Conservation (phyloP, 805 yeast species). For the Maudiozyma serrabonitensis region DNA sequence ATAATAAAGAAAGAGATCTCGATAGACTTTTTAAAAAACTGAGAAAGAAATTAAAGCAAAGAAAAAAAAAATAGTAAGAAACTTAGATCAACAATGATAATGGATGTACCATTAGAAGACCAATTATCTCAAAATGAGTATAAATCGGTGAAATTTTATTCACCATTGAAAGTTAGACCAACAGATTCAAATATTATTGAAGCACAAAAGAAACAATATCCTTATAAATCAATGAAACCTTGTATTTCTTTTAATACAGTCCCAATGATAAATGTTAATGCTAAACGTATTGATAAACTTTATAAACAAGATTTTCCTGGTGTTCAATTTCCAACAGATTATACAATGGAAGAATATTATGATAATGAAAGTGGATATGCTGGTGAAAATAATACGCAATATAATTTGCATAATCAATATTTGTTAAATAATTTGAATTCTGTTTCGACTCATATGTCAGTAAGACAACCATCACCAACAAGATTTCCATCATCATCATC, state of each 20-base stretch:
- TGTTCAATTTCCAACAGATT: constrained; percentile 18
- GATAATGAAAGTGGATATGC: constrained; percentile 22
- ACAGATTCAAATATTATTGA: not conserved
- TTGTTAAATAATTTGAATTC: constrained; percentile 2
- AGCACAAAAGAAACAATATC: not conserved
- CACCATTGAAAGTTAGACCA: not conserved
- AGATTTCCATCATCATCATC: constrained; percentile 3
- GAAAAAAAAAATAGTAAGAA: no score
- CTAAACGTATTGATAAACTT: constrained; percentile 8
- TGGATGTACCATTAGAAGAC: not conserved
- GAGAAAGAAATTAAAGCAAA: no score
- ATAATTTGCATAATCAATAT: constrained; percentile 11
- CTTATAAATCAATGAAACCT: constrained; percentile 11
- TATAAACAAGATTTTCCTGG: constrained; percentile 18
- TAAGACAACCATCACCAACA: not conserved
- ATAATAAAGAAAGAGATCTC: no score
- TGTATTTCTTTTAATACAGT: constrained; percentile 29
- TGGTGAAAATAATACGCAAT: constrained; percentile 9
- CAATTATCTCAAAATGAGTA: not conserved
- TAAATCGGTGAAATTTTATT: not conserved
- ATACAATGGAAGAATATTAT: constrained; percentile 28
- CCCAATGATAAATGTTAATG: constrained; percentile 16
- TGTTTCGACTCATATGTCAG: not conserved
- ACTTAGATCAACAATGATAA: not conserved
- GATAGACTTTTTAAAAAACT: no score